These are phyloP conservation scores for Teratosphaeria destructans DNA, from an alignment of 2,329 filamentous ascomycete genomes.

Conservation along the genomic window DNA sequence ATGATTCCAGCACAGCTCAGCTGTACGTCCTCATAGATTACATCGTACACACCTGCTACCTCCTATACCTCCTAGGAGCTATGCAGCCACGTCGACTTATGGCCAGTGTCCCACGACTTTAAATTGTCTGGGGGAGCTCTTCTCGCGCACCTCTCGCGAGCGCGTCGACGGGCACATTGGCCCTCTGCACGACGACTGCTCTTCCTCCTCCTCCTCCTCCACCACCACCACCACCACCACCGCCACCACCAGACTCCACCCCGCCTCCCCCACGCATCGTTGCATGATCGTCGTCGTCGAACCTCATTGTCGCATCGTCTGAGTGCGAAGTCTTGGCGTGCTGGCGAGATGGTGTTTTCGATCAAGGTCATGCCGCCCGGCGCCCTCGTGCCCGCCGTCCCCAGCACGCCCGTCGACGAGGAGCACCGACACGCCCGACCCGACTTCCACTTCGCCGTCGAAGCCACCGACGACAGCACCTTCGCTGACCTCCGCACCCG, in stretches of 20 bases:
- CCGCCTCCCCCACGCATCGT: neutral
- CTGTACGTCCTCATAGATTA: no score
- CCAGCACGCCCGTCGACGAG: neutral
- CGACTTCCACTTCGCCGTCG: neutral
- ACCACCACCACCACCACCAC: neutral
- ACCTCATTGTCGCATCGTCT: neutral
- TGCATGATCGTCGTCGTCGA: neutral
- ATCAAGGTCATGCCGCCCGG: neutral
- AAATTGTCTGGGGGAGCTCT: neutral
- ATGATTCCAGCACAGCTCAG: no score
- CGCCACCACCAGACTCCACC: neutral
- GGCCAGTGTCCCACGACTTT: neutral
- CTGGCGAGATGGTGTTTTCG: neutral
- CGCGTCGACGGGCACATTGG: neutral
- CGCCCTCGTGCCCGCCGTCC: neutral
- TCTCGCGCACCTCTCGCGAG: neutral
- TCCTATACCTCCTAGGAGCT: no score
- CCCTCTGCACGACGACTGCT: neutral
- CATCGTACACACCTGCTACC: no score
- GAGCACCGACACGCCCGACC: neutral
- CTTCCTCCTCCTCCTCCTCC: neutral
- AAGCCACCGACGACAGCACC: neutral
- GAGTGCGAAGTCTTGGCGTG: neutral
- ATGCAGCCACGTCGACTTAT: neutral
- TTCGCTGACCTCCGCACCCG: neutral